Evolutionary conservation across 1,284 basidiomycete species (phyloP).

Genomic region (Somion occarium): DNA sequence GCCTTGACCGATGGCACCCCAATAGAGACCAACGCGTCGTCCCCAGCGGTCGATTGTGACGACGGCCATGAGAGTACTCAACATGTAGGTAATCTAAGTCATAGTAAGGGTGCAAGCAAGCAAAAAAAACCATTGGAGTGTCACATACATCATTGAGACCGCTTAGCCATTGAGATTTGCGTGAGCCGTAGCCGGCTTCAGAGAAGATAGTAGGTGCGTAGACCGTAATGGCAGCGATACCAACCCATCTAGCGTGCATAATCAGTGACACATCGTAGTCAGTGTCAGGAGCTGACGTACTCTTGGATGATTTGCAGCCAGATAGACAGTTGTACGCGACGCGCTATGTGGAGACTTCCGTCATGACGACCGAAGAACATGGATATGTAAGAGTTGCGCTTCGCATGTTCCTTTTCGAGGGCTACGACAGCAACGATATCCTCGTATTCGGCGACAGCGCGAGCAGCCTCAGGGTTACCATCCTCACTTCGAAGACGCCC

Average conservation of each 20-base stretch:
- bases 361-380: conserved; percentile 45
- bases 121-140: background rate
- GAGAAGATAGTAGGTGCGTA: conserved; percentile 47
- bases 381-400: conserved; percentile 39
- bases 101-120: background rate
- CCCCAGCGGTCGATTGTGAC: conserved; percentile 45
- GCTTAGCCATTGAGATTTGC: conserved; percentile 44
- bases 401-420: conserved; percentile 37
- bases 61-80: conserved; percentile 41
- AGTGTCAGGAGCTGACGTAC: conserved; percentile 22
- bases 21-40: conserved; percentile 42
- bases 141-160: conserved; percentile 39
- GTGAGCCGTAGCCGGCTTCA: conserved; percentile 38
- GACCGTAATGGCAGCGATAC: conserved; percentile 48
- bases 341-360: conserved; percentile 39
- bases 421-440: conserved; percentile 39
- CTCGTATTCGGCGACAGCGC: conserved; percentile 29
- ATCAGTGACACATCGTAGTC: background rate
- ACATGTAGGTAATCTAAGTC: conserved; percentile 39
- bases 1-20: conserved; percentile 35
- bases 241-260: conserved; percentile 34
- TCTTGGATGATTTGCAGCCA: conserved; percentile 50
- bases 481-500: conserved; percentile 27
- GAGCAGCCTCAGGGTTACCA: conserved; percentile 22
- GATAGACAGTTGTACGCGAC: conserved; percentile 42